Evolutionary conservation across 345 rosid genomes (phyloP).

Genomic region (Salix udensis): DNA sequence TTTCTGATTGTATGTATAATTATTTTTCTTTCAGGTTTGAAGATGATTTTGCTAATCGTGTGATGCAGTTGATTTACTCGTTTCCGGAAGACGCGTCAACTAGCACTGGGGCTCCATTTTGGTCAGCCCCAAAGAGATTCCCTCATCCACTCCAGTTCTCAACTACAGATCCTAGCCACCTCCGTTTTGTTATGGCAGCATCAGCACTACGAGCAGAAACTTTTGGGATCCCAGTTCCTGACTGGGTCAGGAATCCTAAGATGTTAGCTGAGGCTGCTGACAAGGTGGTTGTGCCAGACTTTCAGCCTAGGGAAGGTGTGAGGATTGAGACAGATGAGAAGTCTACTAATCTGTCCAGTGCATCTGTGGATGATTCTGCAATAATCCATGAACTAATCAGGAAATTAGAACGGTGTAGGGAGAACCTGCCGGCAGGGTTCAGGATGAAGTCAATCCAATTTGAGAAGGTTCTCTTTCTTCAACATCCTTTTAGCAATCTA

Average conservation of each 20-base stretch:
- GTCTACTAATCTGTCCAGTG: constrained; percentile 65
- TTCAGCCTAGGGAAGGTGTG: constrained; percentile 76
- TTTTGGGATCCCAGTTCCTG: constrained; percentile 80
- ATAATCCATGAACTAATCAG: constrained; percentile 59
- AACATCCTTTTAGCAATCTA: not conserved
- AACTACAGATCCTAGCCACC: constrained; percentile 57
- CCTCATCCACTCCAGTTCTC: constrained; percentile 82
- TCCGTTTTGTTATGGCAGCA: constrained; percentile 67
- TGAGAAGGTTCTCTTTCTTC: constrained; percentile 68
- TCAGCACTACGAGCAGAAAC: constrained; percentile 87
- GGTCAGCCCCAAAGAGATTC: constrained; percentile 98
- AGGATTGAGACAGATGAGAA: constrained; percentile 91
- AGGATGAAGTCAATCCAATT: constrained; percentile 91
- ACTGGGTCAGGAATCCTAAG: constrained; percentile 64
- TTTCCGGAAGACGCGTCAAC: constrained; percentile 95
- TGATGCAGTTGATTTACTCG: constrained; percentile 76
- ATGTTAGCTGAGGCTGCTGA: constrained; percentile 68
- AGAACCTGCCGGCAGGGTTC: constrained; percentile 51
- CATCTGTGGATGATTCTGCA: constrained; percentile 82
- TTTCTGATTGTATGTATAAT: constrained; percentile 20
- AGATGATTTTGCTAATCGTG: constrained; percentile 78
- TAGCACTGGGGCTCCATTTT: constrained; percentile 90
- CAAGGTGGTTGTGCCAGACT: constrained; percentile 71
- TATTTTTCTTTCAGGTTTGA: constrained; percentile 61
- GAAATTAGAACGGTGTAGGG: constrained; percentile 64